Conservation (phyloP, 164 flowering plant species). For the Chimonanthus praecox region DNA sequence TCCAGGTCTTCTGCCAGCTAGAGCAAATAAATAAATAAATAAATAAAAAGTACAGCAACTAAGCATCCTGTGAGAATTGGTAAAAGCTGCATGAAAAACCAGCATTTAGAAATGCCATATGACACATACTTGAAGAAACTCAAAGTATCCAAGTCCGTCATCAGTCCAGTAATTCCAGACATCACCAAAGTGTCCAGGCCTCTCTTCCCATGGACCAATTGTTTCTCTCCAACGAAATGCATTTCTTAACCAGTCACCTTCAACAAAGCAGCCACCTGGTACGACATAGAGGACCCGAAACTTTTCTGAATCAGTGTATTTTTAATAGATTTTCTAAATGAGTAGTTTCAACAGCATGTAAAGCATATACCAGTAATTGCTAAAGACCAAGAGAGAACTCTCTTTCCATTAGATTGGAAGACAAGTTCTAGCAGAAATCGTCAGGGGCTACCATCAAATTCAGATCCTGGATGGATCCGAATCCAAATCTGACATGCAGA, state of each 20-base stretch:
- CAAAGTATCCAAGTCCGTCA: conserved; percentile 90
- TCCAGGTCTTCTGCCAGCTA: conserved; percentile 90
- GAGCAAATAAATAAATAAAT: conserved; percentile 8
- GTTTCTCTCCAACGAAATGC: conserved; percentile 91
- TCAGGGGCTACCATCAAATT: too few relatives aligned
- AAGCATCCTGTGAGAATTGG: neutral
- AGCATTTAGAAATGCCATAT: conserved; percentile 5
- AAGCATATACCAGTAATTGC: neutral
- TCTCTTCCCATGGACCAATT: conserved; percentile 91
- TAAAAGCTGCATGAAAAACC: neutral
- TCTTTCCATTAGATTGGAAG: too few relatives aligned
- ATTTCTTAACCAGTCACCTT: conserved; percentile 88
- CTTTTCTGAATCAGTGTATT: neutral
- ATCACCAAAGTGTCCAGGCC: conserved; percentile 94
- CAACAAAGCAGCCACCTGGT: conserved; percentile 88
- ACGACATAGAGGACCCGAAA: neutral
- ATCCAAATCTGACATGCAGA: too few relatives aligned
- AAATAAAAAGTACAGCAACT: neutral
- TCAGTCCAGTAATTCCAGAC: conserved; percentile 98
- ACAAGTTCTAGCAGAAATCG: too few relatives aligned
- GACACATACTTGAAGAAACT: conserved; percentile 77
- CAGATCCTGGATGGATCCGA: too few relatives aligned
- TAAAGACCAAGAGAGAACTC: too few relatives aligned
- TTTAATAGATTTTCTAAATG: neutral
- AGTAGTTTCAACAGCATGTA: neutral